Conservation (phyloP, 495 filamentous ascomycete species). For the Neurospora sp. region DNA sequence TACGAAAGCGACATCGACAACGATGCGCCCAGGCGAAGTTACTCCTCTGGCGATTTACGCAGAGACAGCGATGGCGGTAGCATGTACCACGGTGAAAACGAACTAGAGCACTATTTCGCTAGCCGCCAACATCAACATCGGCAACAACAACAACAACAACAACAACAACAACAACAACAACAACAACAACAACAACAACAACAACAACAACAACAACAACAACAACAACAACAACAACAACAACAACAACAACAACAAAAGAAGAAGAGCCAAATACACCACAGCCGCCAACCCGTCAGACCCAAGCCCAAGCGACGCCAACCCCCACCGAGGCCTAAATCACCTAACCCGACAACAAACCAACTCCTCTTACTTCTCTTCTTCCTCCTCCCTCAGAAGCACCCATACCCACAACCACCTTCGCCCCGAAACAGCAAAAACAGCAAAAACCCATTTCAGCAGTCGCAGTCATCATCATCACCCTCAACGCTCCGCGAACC, state of each 20-base stretch:
- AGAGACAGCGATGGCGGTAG: background rate
- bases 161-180: constrained; percentile 16
- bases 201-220: constrained; percentile 13
- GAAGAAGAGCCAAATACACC: background rate
- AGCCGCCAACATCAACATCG: constrained; percentile 18
- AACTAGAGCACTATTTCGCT: constrained; percentile 17
- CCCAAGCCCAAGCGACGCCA: background rate
- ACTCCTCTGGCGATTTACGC: background rate
- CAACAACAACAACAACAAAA: constrained; percentile 18
- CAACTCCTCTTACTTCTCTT: background rate
- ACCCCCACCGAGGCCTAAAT: background rate
- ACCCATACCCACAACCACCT: background rate
- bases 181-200: constrained; percentile 17
- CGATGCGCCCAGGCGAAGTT: constrained; percentile 20
- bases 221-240: constrained; percentile 16
- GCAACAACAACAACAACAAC: constrained; percentile 19
- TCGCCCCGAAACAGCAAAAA: constrained; percentile 7
- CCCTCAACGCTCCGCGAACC: background rate
- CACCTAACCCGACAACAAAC: background rate
- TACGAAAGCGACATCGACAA: constrained; percentile 42
- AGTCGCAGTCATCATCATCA: background rate
- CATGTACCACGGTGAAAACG: background rate
- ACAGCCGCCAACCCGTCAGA: background rate
- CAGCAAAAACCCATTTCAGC: background rate
- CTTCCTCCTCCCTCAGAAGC: background rate